Evolutionary conservation across 2,329 filamentous ascomycete species (phyloP), one percentile per base, ranked within the genome.

Genomic region (Fusarium sp.): DNA sequence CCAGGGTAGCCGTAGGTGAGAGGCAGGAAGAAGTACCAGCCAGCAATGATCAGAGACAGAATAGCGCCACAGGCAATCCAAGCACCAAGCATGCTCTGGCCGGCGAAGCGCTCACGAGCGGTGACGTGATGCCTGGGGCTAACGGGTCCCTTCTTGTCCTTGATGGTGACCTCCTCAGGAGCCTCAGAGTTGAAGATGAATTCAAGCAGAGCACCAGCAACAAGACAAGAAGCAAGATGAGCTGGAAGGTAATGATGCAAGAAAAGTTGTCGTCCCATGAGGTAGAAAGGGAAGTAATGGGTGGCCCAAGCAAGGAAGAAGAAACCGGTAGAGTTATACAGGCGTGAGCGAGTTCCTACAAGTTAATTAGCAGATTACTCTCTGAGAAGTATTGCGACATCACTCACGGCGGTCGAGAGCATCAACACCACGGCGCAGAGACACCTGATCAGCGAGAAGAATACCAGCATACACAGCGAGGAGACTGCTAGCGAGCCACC

Each of bases 321-420:
- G 89, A 99, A 99, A 27, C 96, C 96, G 1, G 96, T 98, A 59
- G 94, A 98, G 87, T 98, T 98, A 85, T 99, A 99, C 53, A 99
- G 88, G 71, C 95, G 94, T 27, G 93, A 95, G 73, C 96, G 95
- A 33, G 96, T 94, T 73, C 94, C 94, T 92, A 78, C 60, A 15
- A 58, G 49, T 41, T 33, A 14, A 78, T 85, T 78, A 84, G 79
- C 59, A 38, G 44, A n/a, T 27, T 5, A 27, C 9, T 54, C 37
- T 17, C 42, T 4, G 23, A 33, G 2, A 44, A 30, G 17, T 27
- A 40, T 44, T 33, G 17, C 26, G 12, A 20, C 5, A 23, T 33
- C 45, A 92, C 94, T 91, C 88, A 96, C 95, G 94, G 80, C 91
- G 90, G 83, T 98, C 96, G 63, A 99, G 85, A 46, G 95, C 95